Conservation (phyloP, 2,329 filamentous ascomycete species). For the Hyphodiscus sp. region DNA sequence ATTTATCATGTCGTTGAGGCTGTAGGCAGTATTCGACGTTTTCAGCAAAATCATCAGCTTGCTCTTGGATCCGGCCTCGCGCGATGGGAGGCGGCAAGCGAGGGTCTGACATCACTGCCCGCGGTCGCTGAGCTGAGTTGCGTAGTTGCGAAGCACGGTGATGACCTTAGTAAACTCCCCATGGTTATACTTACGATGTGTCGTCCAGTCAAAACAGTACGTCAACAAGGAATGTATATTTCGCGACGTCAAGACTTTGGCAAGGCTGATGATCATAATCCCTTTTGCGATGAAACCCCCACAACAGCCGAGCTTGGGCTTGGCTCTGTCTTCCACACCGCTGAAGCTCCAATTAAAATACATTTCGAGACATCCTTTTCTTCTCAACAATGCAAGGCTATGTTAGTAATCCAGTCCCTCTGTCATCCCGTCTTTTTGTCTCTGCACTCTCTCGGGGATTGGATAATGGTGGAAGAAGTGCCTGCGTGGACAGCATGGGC, state of each 20-base stretch:
- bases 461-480: too few species aligned
- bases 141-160: not conserved
- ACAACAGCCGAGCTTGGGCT: not conserved
- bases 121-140: not conserved
- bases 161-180: not conserved
- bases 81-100: not conserved
- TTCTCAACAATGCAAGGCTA: not conserved
- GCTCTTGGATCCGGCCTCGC: not conserved
- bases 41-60: not conserved
- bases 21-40: not conserved
- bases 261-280: not conserved
- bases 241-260: not conserved
- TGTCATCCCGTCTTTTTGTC: not conserved
- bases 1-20: not conserved
- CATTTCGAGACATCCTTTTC: not conserved
- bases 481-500: too few species aligned
- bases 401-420: not conserved
- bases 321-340: not conserved
- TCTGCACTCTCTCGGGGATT: too few species aligned
- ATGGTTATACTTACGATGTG: not conserved
- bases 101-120: not conserved
- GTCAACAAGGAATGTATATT: not conserved
- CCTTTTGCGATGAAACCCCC: not conserved
- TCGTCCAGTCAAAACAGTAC: not conserved
- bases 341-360: not conserved